Percentiles rank a stretch among this genome's conserved stretches.
phyloP scores from a whole-genome alignment of 2,329 filamentous ascomycete genomes.

The Cladophialophora chaetospira region DNA sequence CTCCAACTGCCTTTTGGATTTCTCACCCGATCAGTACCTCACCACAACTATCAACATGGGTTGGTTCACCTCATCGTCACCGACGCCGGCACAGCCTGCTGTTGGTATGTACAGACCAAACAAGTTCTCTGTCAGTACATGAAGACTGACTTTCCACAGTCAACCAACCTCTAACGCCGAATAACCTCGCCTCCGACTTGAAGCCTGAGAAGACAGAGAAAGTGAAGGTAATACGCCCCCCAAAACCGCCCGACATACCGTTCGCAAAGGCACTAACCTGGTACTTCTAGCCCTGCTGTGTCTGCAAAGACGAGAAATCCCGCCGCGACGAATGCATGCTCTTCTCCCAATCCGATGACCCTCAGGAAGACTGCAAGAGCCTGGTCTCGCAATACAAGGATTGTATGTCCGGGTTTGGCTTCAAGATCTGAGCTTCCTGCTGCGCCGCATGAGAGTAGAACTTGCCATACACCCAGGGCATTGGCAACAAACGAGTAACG shows the following conservation, averaged over 20 bases:
- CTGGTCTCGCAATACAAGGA: slow-evolving; percentile 81
- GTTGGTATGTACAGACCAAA: slow-evolving; percentile 21
- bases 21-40: slow-evolving; percentile 14
- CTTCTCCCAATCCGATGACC: slow-evolving; percentile 82
- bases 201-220: slow-evolving; percentile 27
- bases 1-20: slow-evolving; percentile 20
- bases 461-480: too few relatives aligned
- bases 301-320: slow-evolving; percentile 94
- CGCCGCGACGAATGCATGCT: slow-evolving; percentile 98
- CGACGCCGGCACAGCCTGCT: slow-evolving; percentile 24
- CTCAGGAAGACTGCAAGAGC: slow-evolving; percentile 78
- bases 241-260: neutral
- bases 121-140: too few relatives aligned
- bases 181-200: slow-evolving; percentile 21
- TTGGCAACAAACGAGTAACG: too few relatives aligned
- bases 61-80: slow-evolving; percentile 29
- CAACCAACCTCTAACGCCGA: slow-evolving; percentile 20
- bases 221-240: slow-evolving; percentile 29
- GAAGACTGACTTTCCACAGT: too few relatives aligned
- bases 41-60: slow-evolving; percentile 14
- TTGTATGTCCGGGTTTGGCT: slow-evolving; percentile 94
- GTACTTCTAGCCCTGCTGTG: slow-evolving; percentile 78
- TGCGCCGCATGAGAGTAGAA: neutral
- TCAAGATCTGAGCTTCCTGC: slow-evolving; percentile 56
- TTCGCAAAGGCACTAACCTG: slow-evolving; percentile 4